Evolutionary conservation across 1,139 yeast species (phyloP).

Genomic region (Hansenula lynferdii): DNA sequence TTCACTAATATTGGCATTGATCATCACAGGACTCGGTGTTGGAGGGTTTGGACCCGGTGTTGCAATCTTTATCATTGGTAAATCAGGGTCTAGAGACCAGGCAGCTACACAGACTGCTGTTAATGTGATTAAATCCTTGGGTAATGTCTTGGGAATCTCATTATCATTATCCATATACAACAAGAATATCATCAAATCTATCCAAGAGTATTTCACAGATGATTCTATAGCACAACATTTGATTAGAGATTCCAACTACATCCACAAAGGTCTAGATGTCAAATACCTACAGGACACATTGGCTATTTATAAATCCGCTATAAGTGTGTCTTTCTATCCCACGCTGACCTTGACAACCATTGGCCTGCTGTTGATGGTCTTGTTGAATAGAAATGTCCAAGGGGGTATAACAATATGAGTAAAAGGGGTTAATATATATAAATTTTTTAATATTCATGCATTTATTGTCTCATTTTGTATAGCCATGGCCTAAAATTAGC

Average conservation of each 20-base stretch:
- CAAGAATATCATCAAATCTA: too few species aligned
- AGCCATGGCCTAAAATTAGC: too few species aligned
- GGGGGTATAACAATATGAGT: not conserved
- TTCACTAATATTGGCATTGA: constrained; percentile 6
- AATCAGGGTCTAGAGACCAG: constrained; percentile 32
- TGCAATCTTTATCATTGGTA: constrained; percentile 39
- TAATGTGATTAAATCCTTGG: constrained; percentile 33
- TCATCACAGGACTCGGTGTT: constrained; percentile 33
- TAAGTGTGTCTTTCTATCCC: constrained; percentile 12
- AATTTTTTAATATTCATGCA: not conserved
- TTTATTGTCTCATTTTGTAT: too few species aligned
- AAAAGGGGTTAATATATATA: too few species aligned
- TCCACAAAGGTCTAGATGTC: constrained; percentile 11
- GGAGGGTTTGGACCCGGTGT: constrained; percentile 42
- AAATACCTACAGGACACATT: constrained; percentile 9
- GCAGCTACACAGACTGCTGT: constrained; percentile 31
- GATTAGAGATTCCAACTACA: constrained; percentile 13
- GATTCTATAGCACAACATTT: constrained; percentile 6
- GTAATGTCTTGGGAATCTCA: constrained; percentile 43
- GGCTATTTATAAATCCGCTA: constrained; percentile 10
- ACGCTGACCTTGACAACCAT: constrained; percentile 7
- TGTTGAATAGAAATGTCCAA: not conserved
- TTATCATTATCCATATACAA: constrained; percentile 32
- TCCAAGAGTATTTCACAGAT: too few species aligned
- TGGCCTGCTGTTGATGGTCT: constrained; percentile 3